Evolutionary conservation across 768 basidiomycete genomes (phyloP).

Genomic region (Trametes maxima): DNA sequence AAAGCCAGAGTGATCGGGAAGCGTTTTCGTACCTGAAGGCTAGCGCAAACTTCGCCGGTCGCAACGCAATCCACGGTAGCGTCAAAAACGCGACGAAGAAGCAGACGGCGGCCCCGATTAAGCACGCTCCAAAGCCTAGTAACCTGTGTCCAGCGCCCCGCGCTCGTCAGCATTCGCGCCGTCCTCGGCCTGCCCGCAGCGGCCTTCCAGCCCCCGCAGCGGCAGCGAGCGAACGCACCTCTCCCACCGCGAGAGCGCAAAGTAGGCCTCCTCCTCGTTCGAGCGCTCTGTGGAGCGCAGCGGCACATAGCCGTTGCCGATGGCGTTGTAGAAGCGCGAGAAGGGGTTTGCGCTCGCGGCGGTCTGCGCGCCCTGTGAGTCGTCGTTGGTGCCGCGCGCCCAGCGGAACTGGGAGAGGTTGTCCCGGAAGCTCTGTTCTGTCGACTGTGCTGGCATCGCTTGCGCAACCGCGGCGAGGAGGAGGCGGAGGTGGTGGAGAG

Average conservation of each 20-base stretch:
- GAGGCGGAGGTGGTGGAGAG: neutral
- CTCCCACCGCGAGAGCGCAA: slow-evolving; percentile 92
- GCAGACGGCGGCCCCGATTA: slow-evolving; percentile 90
- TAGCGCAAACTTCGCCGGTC: slow-evolving; percentile 89
- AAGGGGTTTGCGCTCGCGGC: slow-evolving; percentile 46
- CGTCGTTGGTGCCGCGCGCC: slow-evolving; percentile 73
- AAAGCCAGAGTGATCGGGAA: neutral
- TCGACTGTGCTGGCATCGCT: slow-evolving; percentile 20
- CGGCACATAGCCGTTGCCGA: slow-evolving; percentile 88
- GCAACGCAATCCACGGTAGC: slow-evolving; percentile 67
- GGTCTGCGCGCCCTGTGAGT: slow-evolving; percentile 54
- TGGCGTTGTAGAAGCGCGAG: slow-evolving; percentile 82
- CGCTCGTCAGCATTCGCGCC: neutral
- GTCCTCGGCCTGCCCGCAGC: slow-evolving; percentile 59
- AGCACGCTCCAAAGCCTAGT: slow-evolving; percentile 87
- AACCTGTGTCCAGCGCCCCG: slow-evolving; percentile 51
- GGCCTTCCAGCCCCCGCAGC: slow-evolving; percentile 83
- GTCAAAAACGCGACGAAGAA: slow-evolving; percentile 91
- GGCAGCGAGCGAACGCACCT: slow-evolving; percentile 81
- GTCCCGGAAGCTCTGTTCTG: slow-evolving; percentile 70
- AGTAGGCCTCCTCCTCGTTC: slow-evolving; percentile 96
- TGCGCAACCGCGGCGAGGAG: neutral
- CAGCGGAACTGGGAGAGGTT: slow-evolving; percentile 88
- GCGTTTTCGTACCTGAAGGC: slow-evolving; percentile 64
- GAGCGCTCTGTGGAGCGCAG: slow-evolving; percentile 77